Evolutionary conservation across 1,284 basidiomycete species (phyloP).

Genomic region (Polyporus tsugae): DNA sequence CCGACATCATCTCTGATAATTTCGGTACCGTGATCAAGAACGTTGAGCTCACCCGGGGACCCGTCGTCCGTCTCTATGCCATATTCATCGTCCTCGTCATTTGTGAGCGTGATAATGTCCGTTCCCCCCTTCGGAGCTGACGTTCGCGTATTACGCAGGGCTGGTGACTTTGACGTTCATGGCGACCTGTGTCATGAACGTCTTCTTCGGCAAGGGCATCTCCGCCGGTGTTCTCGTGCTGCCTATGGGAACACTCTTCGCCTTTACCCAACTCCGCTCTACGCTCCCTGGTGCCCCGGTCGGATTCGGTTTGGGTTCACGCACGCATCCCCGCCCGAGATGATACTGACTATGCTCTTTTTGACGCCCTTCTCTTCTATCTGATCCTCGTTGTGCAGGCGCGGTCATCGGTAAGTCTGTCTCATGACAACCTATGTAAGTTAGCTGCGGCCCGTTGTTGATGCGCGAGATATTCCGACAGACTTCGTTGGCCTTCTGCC

Average conservation of each 20-base stretch:
- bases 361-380: background rate
- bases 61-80: constrained; percentile 35
- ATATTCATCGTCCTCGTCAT: constrained; percentile 35
- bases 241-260: constrained; percentile 36
- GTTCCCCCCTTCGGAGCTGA: background rate
- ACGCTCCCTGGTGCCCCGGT: constrained; percentile 36
- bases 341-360: background rate
- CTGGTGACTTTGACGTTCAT: constrained; percentile 36
- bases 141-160: constrained; percentile 19
- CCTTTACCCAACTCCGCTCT: constrained; percentile 36
- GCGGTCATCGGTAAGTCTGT: constrained; percentile 29
- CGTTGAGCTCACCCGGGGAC: constrained; percentile 33
- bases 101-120: constrained; percentile 27
- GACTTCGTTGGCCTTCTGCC: constrained; percentile 38
- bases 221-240: constrained; percentile 33
- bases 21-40: constrained; percentile 32
- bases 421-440: background rate
- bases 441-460: background rate
- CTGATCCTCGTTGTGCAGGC: constrained; percentile 16
- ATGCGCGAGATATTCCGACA: constrained; percentile 1
- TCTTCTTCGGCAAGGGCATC: constrained; percentile 35
- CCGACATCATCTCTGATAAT: constrained; percentile 17
- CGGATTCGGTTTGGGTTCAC: constrained; percentile 34
- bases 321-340: background rate
- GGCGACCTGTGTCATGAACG: constrained; percentile 32